Conservation (phyloP, 2,329 filamentous ascomycete species). For the Bipolaris oryzae region DNA sequence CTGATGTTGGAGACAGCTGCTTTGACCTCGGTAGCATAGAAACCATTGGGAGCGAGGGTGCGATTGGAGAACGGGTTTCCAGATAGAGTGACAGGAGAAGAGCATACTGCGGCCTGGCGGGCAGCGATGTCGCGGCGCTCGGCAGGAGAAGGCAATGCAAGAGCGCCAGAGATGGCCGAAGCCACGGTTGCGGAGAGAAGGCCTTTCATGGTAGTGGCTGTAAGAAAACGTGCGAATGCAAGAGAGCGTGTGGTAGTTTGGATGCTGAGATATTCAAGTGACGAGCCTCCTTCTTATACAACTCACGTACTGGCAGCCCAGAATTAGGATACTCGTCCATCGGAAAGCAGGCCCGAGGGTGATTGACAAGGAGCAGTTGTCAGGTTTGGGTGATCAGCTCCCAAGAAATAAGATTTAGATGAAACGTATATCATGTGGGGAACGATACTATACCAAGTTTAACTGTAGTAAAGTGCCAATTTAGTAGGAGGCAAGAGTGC, state of each 20-base stretch:
- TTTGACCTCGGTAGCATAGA: constrained; percentile 60
- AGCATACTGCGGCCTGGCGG: constrained; percentile 40
- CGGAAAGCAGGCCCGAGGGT: constrained; percentile 47
- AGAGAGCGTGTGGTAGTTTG: constrained; percentile 25
- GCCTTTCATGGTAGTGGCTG: constrained; percentile 44
- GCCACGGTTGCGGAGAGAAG: constrained; percentile 42
- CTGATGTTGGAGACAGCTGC: constrained; percentile 65
- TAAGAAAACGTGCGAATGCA: constrained; percentile 17
- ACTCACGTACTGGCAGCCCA: constrained; percentile 13
- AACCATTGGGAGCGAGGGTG: constrained; percentile 59
- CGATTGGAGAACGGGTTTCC: constrained; percentile 62
- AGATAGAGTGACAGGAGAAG: constrained; percentile 47
- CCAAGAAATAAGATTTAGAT: constrained; percentile 42
- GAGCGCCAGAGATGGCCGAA: constrained; percentile 43
- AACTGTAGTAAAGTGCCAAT: constrained; percentile 6
- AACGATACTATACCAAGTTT: constrained; percentile 34
- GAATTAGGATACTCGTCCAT: constrained; percentile 23
- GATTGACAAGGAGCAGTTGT: constrained; percentile 34
- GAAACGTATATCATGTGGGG: constrained; percentile 31
- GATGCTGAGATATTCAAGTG: constrained; percentile 24
- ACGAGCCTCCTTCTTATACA: constrained; percentile 39
- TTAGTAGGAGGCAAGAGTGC: constrained; percentile 16
- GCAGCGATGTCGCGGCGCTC: constrained; percentile 33
- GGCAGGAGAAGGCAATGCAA: constrained; percentile 42
- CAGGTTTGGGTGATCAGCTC: constrained; percentile 37